Conservation (phyloP, 352 stramenopile genomes). For the Pythium dissotocum region DNA sequence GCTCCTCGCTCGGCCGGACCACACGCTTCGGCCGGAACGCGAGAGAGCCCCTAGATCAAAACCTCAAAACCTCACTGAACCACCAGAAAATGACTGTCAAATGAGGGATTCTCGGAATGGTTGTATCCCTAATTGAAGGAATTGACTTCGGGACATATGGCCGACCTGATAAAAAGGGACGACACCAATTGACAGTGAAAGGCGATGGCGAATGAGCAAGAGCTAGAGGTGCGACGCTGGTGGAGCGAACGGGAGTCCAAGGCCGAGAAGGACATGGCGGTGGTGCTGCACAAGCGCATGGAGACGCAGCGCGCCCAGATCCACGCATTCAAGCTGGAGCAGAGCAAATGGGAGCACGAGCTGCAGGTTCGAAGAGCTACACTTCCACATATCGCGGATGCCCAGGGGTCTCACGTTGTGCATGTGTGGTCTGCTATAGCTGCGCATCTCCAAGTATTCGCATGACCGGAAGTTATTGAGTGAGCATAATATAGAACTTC, state of each 20-base stretch:
- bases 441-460: constrained; percentile 76
- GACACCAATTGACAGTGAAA: constrained; percentile 10
- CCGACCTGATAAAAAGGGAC: constrained; percentile 7
- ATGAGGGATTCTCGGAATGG: constrained; percentile 1
- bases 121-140: constrained; percentile 1
- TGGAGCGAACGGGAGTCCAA: constrained; percentile 53
- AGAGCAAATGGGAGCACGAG: constrained; percentile 83
- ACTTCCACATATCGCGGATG: neutral
- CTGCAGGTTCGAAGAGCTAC: constrained; percentile 42
- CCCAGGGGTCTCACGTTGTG: neutral
- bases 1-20: constrained; percentile 2
- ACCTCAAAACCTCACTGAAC: constrained; percentile 31
- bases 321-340: constrained; percentile 77
- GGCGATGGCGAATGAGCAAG: constrained; percentile 2
- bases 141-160: neutral
- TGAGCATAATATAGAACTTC: constrained; percentile 81
- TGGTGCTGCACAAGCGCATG: constrained; percentile 64
- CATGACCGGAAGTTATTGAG: constrained; percentile 78
- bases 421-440: constrained; percentile 30
- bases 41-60: constrained; percentile 20
- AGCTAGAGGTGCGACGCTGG: constrained; percentile 56
- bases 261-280: constrained; percentile 51
- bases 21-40: constrained; percentile 7
- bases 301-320: constrained; percentile 72
- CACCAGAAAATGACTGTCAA: constrained; percentile 15